Conservation (phyloP, 768 basidiomycete genomes). For the Phlegmacium glaucopus region DNA sequence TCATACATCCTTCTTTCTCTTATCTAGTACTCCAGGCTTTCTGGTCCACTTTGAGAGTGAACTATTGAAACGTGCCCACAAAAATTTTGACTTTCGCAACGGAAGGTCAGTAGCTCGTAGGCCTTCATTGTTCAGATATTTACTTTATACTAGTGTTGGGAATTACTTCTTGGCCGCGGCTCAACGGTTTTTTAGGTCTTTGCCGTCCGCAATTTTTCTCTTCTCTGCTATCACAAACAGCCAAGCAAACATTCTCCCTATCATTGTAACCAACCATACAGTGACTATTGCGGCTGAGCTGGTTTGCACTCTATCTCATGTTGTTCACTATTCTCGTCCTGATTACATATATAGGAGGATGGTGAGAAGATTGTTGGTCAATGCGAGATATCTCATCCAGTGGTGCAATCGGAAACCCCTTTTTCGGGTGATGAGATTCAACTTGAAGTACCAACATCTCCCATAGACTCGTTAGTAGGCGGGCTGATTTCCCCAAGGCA, state of each 20-base stretch:
- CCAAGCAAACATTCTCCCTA: slow-evolving; percentile 83
- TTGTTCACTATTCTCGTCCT: slow-evolving; percentile 7
- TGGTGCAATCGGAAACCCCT: slow-evolving; percentile 30
- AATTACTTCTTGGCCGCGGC: slow-evolving; percentile 92
- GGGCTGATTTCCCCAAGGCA: slow-evolving; percentile 41
- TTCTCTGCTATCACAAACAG: slow-evolving; percentile 90
- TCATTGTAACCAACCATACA: slow-evolving; percentile 90
- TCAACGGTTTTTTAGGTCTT: slow-evolving; percentile 84
- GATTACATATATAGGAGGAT: slow-evolving; percentile 50
- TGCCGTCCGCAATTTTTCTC: slow-evolving; percentile 91
- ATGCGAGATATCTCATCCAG: slow-evolving; percentile 91
- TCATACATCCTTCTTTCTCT: background rate
- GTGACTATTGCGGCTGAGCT: slow-evolving; percentile 94
- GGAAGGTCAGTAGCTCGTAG: slow-evolving; percentile 54
- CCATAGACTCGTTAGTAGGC: slow-evolving; percentile 49
- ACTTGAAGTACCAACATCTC: slow-evolving; percentile 38
- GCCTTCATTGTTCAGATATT: background rate
- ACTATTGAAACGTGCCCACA: slow-evolving; percentile 83
- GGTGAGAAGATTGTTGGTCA: slow-evolving; percentile 82
- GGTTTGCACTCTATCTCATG: slow-evolving; percentile 34
- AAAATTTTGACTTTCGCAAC: slow-evolving; percentile 91
- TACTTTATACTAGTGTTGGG: slow-evolving; percentile 53
- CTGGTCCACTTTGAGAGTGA: slow-evolving; percentile 91
- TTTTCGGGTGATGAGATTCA: slow-evolving; percentile 19
- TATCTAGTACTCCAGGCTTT: slow-evolving; percentile 55